Percentiles rank a stretch among this genome's conserved stretches.
Evolutionary conservation across 78 protist species (phyloP).

Genomic region (Paulinella micropora): DNA sequence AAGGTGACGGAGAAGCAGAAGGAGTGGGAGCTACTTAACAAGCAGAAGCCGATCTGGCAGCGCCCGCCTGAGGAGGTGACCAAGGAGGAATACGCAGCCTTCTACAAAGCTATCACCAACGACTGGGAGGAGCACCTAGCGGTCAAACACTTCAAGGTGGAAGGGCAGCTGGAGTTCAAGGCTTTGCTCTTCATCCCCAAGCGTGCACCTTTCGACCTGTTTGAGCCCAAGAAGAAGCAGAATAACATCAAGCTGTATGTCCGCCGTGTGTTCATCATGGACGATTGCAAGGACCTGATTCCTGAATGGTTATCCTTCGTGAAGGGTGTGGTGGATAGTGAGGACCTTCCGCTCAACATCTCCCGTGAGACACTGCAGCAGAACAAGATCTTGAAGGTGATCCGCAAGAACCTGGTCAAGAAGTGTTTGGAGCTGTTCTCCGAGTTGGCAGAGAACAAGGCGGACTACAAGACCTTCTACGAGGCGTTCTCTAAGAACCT

Average conservation of each 20-base stretch:
- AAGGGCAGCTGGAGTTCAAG: constrained; percentile 94
- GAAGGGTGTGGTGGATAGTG: constrained; percentile 97
- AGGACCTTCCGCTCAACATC: constrained; percentile 98
- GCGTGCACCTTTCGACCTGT: constrained; percentile 96
- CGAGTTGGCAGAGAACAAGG: constrained; percentile 90
- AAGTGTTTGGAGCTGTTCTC: constrained; percentile 88
- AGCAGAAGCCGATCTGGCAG: constrained; percentile 98
- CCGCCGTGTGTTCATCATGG: constrained; percentile 97
- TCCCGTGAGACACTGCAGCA: constrained; percentile 99
- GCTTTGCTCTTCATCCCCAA: constrained; percentile 91
- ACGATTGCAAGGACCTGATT: constrained; percentile 91
- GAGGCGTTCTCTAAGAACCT: constrained; percentile 89
- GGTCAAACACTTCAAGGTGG: constrained; percentile 96
- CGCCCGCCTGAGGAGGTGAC: constrained; percentile 84
- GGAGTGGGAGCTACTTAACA: constrained; percentile 92
- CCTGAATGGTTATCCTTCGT: constrained; percentile 96
- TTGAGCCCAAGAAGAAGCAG: constrained; percentile 86
- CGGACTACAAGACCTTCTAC: constrained; percentile 93
- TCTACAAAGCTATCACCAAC: constrained; percentile 95
- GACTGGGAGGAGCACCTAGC: constrained; percentile 98
- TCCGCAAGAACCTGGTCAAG: constrained; percentile 94
- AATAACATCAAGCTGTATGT: constrained; percentile 98
- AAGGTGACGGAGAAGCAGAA: constrained; percentile 66
- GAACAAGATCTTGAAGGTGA: constrained; percentile 91
- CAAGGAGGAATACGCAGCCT: constrained; percentile 95